Percentiles rank a stretch among this genome's conserved stretches.
phyloP scores from a whole-genome alignment of 352 stramenopile genomes.

The Salisapilia sapeloensis region DNA sequence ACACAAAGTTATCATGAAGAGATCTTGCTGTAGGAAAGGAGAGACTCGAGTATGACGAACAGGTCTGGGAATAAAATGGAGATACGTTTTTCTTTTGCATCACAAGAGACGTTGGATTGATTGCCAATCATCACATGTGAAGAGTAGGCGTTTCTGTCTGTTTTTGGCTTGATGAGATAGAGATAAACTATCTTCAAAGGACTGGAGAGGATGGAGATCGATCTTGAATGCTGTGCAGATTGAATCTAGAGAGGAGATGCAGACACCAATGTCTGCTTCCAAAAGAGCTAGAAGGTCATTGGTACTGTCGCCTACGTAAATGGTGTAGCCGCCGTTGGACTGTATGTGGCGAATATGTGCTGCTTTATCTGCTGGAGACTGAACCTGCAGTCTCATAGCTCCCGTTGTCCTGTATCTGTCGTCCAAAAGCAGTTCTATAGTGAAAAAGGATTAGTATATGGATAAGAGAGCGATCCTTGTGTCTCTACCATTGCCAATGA shows the following conservation, averaged over 20 bases:
- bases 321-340: constrained; percentile 1
- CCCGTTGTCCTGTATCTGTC: constrained; percentile 21
- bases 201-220: constrained; percentile 9
- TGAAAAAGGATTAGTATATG: background rate
- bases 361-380: constrained; percentile 41
- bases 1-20: constrained; percentile 81
- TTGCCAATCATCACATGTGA: constrained; percentile 8
- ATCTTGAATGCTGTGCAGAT: constrained; percentile 18
- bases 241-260: constrained; percentile 9
- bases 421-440: constrained; percentile 28
- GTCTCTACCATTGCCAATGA: constrained; percentile 39
- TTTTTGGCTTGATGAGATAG: background rate
- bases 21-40: constrained; percentile 78
- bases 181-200: constrained; percentile 4
- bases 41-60: too few relatives aligned
- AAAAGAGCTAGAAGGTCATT: constrained; percentile 50
- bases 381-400: constrained; percentile 24
- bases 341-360: constrained; percentile 8
- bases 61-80: too few relatives aligned
- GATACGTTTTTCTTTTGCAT: too few relatives aligned
- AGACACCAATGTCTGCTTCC: constrained; percentile 41
- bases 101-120: too few relatives aligned
- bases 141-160: constrained; percentile 6
- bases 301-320: constrained; percentile 55
- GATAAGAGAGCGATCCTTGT: too few relatives aligned